Percentiles rank a stretch among this genome's conserved stretches.
Conservation (phyloP, 306 rosid genomes). For the Ammopiptanthus mongolicus region DNA sequence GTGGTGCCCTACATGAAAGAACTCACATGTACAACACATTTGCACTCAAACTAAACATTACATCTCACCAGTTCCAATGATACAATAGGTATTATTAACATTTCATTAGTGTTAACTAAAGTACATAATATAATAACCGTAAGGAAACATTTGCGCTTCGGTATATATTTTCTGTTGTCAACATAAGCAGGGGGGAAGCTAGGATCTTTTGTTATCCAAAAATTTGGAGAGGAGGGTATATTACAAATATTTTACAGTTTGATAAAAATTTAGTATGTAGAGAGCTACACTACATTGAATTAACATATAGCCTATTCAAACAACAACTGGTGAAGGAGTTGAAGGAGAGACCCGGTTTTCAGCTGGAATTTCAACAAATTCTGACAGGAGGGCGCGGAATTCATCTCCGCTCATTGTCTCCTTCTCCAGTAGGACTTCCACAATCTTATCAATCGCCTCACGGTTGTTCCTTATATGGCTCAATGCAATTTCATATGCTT, state of each 20-base stretch:
- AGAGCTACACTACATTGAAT: conserved; percentile 27
- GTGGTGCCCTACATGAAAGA: neutral
- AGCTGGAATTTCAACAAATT: conserved; percentile 80
- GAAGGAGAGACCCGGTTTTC: conserved; percentile 71
- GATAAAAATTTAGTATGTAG: conserved; percentile 14
- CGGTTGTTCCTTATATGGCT: conserved; percentile 88
- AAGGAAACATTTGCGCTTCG: neutral
- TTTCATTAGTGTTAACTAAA: neutral
- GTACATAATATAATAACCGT: neutral
- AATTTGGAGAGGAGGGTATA: neutral
- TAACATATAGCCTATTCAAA: conserved; percentile 36
- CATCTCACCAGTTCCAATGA: neutral
- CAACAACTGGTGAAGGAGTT: conserved; percentile 67
- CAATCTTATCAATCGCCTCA: conserved; percentile 90
- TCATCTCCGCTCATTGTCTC: conserved; percentile 88
- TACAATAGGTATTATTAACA: neutral
- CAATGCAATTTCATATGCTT: conserved; percentile 82
- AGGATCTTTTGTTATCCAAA: neutral
- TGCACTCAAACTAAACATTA: neutral
- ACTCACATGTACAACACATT: neutral
- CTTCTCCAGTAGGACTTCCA: conserved; percentile 88
- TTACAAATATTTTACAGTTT: conserved; percentile 40
- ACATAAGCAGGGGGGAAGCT: neutral
- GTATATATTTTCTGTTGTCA: neutral
- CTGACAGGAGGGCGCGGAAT: conserved; percentile 85